Evolutionary conservation across 805 yeast genomes (phyloP).

Genomic region (Sporopachydermia lactativora): DNA sequence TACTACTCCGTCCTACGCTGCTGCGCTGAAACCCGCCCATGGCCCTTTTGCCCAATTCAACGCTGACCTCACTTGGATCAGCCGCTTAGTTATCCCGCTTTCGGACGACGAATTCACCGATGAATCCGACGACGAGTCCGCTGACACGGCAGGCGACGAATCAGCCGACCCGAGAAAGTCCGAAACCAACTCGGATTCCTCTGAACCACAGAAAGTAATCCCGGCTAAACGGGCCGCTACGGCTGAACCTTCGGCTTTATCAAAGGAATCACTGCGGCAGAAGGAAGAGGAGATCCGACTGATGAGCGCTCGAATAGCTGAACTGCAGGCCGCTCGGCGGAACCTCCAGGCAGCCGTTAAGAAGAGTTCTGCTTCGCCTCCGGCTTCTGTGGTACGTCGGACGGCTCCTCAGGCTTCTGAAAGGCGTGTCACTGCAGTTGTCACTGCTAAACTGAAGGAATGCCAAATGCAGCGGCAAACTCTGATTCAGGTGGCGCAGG

Average conservation of each 20-base stretch:
- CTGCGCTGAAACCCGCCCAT: too few species aligned
- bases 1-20: too few species aligned
- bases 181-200: background rate
- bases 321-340: constrained; percentile 5
- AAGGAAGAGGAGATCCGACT: constrained; percentile 10
- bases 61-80: background rate
- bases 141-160: constrained; percentile 3
- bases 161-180: background rate
- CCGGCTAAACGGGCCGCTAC: background rate
- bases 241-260: background rate
- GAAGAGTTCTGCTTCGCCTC: too few species aligned
- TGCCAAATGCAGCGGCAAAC: too few species aligned
- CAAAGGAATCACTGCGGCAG: constrained; percentile 6
- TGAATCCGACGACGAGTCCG: constrained; percentile 9
- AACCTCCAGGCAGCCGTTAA: background rate
- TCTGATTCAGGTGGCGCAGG: too few species aligned
- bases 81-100: background rate
- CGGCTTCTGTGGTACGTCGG: too few species aligned
- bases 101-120: constrained; percentile 6
- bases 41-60: too few species aligned
- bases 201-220: background rate
- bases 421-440: too few species aligned
- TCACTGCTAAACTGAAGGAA: too few species aligned
- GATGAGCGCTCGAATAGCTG: constrained; percentile 6
- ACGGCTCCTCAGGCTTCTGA: too few species aligned